Percentiles rank a stretch among this genome's conserved stretches.
Conservation (phyloP, 2,329 filamentous ascomycete species). For the Venturiaceae sp. region DNA sequence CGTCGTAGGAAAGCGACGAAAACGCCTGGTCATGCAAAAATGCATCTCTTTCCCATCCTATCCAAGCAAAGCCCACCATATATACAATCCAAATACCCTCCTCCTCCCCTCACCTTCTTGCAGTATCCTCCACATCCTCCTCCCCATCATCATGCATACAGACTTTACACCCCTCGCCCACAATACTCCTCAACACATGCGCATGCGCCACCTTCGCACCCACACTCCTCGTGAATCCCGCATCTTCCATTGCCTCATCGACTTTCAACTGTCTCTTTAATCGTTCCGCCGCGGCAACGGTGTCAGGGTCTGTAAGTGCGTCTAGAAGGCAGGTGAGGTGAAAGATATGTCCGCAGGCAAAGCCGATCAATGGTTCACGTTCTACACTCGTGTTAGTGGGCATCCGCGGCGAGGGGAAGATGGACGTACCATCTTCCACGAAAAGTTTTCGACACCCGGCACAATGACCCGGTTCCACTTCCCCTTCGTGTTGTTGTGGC, state of each 20-base stretch:
- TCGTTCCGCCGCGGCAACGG: slow-evolving; percentile 31
- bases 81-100: too few species aligned
- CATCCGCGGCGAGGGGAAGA: not conserved
- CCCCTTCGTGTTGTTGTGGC: slow-evolving; percentile 2
- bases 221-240: slow-evolving; percentile 52
- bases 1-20: too few species aligned
- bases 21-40: too few species aligned
- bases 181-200: slow-evolving; percentile 61
- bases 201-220: slow-evolving; percentile 84
- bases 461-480: slow-evolving; percentile 25
- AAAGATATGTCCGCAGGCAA: slow-evolving; percentile 74
- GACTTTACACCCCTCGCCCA: slow-evolving; percentile 55
- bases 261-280: slow-evolving; percentile 30
- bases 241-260: slow-evolving; percentile 29
- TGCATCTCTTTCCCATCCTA: too few species aligned
- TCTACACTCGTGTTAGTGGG: slow-evolving; percentile 28
- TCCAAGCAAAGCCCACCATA: too few species aligned
- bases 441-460: slow-evolving; percentile 28
- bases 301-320: slow-evolving; percentile 29
- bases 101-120: too few species aligned
- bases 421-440: slow-evolving; percentile 23
- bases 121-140: too few species aligned
- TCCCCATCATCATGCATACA: slow-evolving; percentile 27
- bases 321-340: slow-evolving; percentile 64
- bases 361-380: slow-evolving; percentile 65